Conservation (phyloP, 1,284 basidiomycete genomes). For the Marasmius oreades region DNA sequence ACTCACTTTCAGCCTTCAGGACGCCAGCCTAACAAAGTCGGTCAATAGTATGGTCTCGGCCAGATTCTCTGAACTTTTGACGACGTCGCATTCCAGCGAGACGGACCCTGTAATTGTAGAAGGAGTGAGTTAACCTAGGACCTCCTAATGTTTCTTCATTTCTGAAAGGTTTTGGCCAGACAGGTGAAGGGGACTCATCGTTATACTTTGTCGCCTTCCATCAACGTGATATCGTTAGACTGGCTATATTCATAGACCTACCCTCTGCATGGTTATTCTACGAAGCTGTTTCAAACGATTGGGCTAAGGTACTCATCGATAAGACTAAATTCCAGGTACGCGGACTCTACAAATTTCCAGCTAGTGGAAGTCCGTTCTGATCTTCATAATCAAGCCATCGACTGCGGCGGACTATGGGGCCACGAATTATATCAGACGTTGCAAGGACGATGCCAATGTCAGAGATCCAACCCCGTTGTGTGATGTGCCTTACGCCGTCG, state of each 20-base stretch:
- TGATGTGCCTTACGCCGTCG: neutral
- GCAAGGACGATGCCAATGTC: neutral
- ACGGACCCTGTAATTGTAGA: too few relatives aligned
- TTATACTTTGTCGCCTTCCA: neutral
- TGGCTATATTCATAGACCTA: neutral
- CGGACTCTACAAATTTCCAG: neutral
- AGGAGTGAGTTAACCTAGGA: too few relatives aligned
- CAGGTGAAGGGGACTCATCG: neutral
- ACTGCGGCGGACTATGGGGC: neutral
- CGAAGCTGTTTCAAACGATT: neutral
- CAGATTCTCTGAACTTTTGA: too few relatives aligned
- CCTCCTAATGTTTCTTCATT: too few relatives aligned
- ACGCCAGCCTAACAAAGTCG: too few relatives aligned
- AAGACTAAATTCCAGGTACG: neutral
- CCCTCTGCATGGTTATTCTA: neutral
- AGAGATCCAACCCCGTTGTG: neutral
- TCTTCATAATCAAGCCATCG: neutral
- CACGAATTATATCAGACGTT: neutral
- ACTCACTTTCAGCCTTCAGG: too few relatives aligned
- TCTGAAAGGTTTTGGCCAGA: too few relatives aligned
- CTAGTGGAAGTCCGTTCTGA: too few relatives aligned
- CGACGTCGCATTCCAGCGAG: too few relatives aligned
- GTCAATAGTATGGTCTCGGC: too few relatives aligned
- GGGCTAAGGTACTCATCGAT: neutral
- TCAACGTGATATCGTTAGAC: neutral